These are phyloP conservation scores for Pythium biforme DNA, from an alignment of 352 stramenopile species.

Conservation along the genomic window DNA sequence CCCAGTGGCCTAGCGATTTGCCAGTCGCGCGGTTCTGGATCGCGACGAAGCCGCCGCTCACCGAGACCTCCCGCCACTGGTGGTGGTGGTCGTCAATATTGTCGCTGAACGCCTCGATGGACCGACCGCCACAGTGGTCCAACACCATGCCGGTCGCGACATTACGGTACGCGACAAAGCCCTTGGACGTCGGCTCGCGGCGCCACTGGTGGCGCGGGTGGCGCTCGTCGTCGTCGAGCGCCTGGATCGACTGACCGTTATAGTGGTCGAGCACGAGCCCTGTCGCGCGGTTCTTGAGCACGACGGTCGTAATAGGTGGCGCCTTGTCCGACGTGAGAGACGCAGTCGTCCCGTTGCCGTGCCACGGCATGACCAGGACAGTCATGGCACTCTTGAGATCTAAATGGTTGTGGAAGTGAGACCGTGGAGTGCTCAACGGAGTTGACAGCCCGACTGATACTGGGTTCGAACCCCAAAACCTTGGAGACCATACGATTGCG, in stretches of 20 bases:
- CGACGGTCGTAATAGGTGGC: slow-evolving; percentile 7
- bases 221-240: slow-evolving; percentile 3
- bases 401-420: neutral
- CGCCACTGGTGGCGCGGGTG: slow-evolving; percentile 15
- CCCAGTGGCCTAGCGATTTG: slow-evolving; percentile 17
- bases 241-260: slow-evolving; percentile 11
- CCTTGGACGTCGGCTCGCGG: neutral
- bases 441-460: neutral
- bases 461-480: neutral
- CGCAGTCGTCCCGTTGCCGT: neutral
- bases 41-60: neutral
- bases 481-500: neutral
- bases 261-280: slow-evolving; percentile 23
- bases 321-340: neutral
- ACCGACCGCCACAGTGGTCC: slow-evolving; percentile 6
- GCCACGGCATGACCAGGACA: neutral
- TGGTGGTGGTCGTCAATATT: neutral
- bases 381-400: neutral
- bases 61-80: slow-evolving; percentile 12
- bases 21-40: slow-evolving; percentile 7
- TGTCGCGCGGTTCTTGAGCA: slow-evolving; percentile 21
- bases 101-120: slow-evolving; percentile 9
- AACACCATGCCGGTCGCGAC: slow-evolving; percentile 9
- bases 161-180: slow-evolving; percentile 15
- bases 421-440: neutral